Evolutionary conservation across 306 rosid species (phyloP), one percentile per base, ranked within the genome.

Genomic region (Lupinus albus): DNA sequence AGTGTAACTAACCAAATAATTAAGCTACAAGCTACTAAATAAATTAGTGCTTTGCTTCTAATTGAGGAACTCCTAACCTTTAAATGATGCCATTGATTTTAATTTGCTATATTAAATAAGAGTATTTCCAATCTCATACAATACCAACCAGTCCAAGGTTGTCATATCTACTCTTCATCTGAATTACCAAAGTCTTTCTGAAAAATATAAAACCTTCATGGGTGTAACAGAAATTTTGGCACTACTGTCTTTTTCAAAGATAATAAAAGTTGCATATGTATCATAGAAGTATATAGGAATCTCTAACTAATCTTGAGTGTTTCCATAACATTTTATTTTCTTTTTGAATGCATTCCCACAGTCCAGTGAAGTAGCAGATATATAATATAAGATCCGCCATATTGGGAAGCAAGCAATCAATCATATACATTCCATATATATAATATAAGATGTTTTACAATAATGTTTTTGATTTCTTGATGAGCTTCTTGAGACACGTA

Each of bases 261-360:
- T 21, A 11, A 20, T 53, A 53, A 2, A 51, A 18, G 18, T 51
- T 44, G 49, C 12, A 11, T 21, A 52, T 21, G 5, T 14, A 21
- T 25, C 13, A 11, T 21, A 11, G 14, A 46, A 5, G 15, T 8
- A 46, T 13, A 46, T 13, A 9, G 25, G 25, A 41, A 28, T 32
- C 71, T 47, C 52, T 70, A 72, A 71, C 82, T 30, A 58, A 71
- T 64, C 69, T 58, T 46, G 20, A 38, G 54, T 57, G 73, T 56
- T 70, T 39, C 47, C 78, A 8, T 65, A 57, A 50, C 60, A 57
- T 64, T 72, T 78, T 62, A 65, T 65, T 76, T 58, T 33, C 73
- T 53, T 52, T 52, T 68, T 53, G 38, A 36, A 36, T 8, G 50
- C 30, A 25, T 56, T 33, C 13, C 25, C 63, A 32, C 11, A 30